Conservation (phyloP, 352 stramenopile genomes). For the Phytophthora fragariaefolia region DNA sequence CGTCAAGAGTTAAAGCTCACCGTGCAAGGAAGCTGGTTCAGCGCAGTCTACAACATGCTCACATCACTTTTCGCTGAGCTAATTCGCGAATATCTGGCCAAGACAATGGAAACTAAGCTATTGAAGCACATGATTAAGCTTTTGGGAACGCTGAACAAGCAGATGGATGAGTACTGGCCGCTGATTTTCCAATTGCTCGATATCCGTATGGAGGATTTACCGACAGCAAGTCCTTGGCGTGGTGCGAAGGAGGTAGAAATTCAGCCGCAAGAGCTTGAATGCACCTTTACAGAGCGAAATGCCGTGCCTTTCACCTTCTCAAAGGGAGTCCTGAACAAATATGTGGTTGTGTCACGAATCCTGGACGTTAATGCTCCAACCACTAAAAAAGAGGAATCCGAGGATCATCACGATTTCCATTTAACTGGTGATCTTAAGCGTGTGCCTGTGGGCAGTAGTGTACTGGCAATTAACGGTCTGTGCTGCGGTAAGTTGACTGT, state of each 20-base stretch:
- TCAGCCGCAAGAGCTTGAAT: constrained; percentile 74
- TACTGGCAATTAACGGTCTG: constrained; percentile 81
- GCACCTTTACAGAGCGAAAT: constrained; percentile 52
- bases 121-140: constrained; percentile 86
- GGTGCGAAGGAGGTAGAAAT: constrained; percentile 79
- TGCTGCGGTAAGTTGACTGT: constrained; percentile 77
- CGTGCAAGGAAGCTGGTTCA: constrained; percentile 89
- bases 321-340: constrained; percentile 75
- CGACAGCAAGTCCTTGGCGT: constrained; percentile 77
- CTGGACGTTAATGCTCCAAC: constrained; percentile 41
- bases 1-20: constrained; percentile 83
- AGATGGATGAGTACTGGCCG: constrained; percentile 89
- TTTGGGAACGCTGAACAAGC: constrained; percentile 79
- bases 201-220: constrained; percentile 81
- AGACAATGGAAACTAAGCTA: constrained; percentile 86
- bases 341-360: constrained; percentile 66
- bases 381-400: constrained; percentile 10
- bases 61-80: constrained; percentile 76
- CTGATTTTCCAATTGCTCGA: constrained; percentile 84
- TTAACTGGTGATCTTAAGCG: constrained; percentile 44
- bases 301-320: constrained; percentile 71
- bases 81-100: constrained; percentile 85
- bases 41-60: constrained; percentile 84
- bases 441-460: constrained; percentile 61
- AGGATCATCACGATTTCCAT: constrained; percentile 33